Base-by-base conservation (phyloP, 345 rosid species). In the Salix brachista region DNA sequence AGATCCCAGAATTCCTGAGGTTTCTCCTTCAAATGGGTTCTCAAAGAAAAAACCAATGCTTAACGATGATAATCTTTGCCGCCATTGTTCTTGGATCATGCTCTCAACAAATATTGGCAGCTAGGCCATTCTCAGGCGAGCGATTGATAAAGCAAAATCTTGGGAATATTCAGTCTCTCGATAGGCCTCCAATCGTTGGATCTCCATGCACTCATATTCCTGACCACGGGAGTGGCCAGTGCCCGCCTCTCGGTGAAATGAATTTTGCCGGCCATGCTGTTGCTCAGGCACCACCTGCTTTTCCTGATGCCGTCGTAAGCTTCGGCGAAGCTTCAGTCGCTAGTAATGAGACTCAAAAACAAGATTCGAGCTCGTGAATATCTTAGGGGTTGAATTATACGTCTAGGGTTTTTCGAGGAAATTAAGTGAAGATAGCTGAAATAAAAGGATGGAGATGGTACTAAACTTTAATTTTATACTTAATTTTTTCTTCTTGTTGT, bases 201-300 rank as follows among this genome's bases (percentile, higher is more conserved):
- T 86, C 85, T 14, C 70, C 86, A 21, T 84, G 90, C 83, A 83
- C 86, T 0, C 42, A 75, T 75, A 80, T 80, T 11, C 90, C 89
- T 0, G 82, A 79, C 3, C 26, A 32, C 9, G 50, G 36, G 14
- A 48, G 9, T 1, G 90, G 89, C 6, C 68, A 67, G 7, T 86
- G 90, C 81, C 32, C 30, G 30, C 44, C 82, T 6, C 78, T 84
- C 60, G 52, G 36, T 3, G 79, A 70, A 60, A 82, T 36, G 84
- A 67, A 83, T 44, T 73, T 79, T 6, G 84, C 77, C 0, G 89
- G 73, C 13, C 23, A 26, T 30, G 3, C 0, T n/a, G 65, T 21
- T 11, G 23, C 32, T 56, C 60, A 36, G 26, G n/a, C 52, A 23
- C 71, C 73, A 0, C 73, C 83, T 25, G 71, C 52, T 7, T 82